Conservation (phyloP, 148 eudicot genomes). For the Hydrangea macrophylla region DNA sequence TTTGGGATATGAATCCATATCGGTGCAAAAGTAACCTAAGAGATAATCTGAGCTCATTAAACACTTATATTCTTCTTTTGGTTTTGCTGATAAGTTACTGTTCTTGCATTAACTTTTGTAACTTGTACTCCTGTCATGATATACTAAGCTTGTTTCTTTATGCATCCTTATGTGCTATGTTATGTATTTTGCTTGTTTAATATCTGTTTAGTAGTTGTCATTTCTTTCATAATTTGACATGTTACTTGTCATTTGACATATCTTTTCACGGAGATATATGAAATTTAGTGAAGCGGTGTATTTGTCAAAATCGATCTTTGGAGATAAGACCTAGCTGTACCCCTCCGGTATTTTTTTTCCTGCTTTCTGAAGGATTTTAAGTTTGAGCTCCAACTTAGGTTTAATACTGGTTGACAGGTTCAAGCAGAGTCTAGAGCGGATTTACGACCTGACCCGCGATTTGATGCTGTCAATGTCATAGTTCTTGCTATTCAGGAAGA, state of each 20-base stretch:
- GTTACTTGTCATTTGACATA: background rate
- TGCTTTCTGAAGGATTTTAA: background rate
- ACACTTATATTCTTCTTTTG: background rate
- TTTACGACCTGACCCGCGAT: slow-evolving; percentile 76
- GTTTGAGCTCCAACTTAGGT: slow-evolving; percentile 7
- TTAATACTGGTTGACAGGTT: slow-evolving; percentile 41
- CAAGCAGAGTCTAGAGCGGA: slow-evolving; percentile 90
- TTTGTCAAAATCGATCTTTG: background rate
- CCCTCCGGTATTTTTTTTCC: background rate
- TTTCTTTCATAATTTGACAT: background rate
- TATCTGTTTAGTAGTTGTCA: background rate
- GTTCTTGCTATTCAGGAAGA: slow-evolving; percentile 73
- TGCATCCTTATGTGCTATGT: background rate
- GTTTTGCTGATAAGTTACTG: background rate
- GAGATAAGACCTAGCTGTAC: slow-evolving; percentile 2
- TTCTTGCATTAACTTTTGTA: background rate
- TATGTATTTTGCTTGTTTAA: background rate
- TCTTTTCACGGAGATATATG: background rate
- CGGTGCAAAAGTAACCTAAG: no score
- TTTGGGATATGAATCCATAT: no score
- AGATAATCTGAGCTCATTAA: background rate
- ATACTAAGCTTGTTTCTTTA: background rate
- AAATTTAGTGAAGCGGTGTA: background rate
- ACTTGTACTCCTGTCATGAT: background rate
- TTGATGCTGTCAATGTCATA: slow-evolving; percentile 74